Base-by-base conservation (phyloP, 208 protist genomes). In the Wallacemonas sp. region DNA sequence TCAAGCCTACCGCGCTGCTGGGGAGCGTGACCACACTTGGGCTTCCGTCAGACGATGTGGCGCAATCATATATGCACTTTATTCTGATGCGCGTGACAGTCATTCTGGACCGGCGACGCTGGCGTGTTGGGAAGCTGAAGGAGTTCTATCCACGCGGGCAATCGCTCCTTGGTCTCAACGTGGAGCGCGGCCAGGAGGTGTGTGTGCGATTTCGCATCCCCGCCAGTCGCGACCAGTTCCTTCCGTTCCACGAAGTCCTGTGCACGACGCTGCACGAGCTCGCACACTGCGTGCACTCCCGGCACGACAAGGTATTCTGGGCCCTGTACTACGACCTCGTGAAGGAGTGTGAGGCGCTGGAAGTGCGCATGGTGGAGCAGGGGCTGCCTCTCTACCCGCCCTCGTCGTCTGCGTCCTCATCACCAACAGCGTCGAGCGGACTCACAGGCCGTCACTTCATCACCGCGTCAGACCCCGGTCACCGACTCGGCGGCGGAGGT, bases 261-360 rank as follows among this genome's bases (percentile, higher is more conserved):
- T 89, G 85, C 65, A 97, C 90, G 1, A 77, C 90, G 14, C 65
- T 97, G 43, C 93, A 97, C 74, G 93, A 97, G 80, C 71, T 97
- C 14, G 86, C 84, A 4, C 93, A 97, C 65, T 93, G 83, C 61
- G 57, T 68, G 24, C 67, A 83, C 62, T 80, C 75, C 0, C 71
- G 63, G 29, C 91, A 96, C 61, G 70, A 93, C 56, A 71, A 74
- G 39, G 39, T 72, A 5, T 96, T 96, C 60, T 94, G 88, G 86
- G 54, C 73, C 36, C 75, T 93, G 8, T 92, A 94, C 67, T 74
- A 90, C 36, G 56, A 93, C 21, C 74, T 96, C 4, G 81, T 92
- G 16, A 61, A 65, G 17, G 85, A 96, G 66, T 92, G 86, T 57
- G 87, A 93, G 57, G 76, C 63, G 27, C 58, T 90, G 17, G 83